A percentile compares a stretch with the other conserved stretches of the same genome.
phyloP scores from a whole-genome alignment of 2,329 filamentous ascomycete genomes.

The Didymella arachidicola region DNA sequence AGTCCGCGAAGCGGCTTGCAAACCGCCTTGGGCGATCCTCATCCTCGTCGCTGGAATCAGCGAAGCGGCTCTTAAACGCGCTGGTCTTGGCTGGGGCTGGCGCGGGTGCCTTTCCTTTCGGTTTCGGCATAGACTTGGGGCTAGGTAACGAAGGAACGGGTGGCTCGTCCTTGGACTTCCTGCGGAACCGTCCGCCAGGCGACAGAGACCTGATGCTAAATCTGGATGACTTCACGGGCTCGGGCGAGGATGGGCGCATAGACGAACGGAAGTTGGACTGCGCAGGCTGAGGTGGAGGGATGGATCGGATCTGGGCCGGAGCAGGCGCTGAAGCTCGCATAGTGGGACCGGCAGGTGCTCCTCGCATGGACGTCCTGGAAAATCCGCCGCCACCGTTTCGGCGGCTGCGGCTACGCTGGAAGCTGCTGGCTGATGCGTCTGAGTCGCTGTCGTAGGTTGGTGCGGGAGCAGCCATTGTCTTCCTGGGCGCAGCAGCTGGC shows the following conservation, averaged over 20 bases:
- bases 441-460: constrained; percentile 53
- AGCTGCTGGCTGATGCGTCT: constrained; percentile 71
- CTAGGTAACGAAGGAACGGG: constrained; percentile 10
- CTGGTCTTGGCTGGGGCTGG: constrained; percentile 25
- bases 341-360: constrained; percentile 38
- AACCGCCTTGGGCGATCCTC: constrained; percentile 48
- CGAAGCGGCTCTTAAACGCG: constrained; percentile 63
- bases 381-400: constrained; percentile 56
- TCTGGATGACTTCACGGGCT: constrained; percentile 57
- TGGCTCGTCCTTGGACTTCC: constrained; percentile 28
- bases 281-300: constrained; percentile 44
- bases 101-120: constrained; percentile 31
- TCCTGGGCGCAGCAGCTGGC: constrained; percentile 26
- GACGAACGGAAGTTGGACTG: constrained; percentile 42
- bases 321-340: constrained; percentile 38
- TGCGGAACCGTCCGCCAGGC: constrained; percentile 65
- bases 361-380: constrained; percentile 78
- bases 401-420: constrained; percentile 67
- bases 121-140: constrained; percentile 23
- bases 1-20: constrained; percentile 59
- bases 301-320: constrained; percentile 50
- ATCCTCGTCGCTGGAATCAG: constrained; percentile 72
- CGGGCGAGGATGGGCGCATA: constrained; percentile 45
- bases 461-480: constrained; percentile 32
- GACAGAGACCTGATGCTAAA: constrained; percentile 77